Percentiles rank a stretch among this genome's conserved stretches.
Evolutionary conservation across 2,329 filamentous ascomycete species (phyloP).

Genomic region (Trichoderma sp.): DNA sequence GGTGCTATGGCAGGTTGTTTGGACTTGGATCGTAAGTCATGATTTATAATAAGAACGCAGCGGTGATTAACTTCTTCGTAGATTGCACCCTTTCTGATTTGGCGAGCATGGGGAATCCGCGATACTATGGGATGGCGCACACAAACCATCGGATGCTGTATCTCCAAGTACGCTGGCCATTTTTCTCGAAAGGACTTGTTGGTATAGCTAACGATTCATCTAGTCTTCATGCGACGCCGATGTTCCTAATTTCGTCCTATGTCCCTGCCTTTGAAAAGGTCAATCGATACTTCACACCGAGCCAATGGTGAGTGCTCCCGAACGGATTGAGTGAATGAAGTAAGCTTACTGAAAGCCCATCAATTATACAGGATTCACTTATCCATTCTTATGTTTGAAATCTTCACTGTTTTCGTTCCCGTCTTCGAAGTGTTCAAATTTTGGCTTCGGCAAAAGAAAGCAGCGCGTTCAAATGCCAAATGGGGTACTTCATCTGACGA

Average conservation of each 20-base stretch:
- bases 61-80: constrained; percentile 17
- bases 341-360: not conserved
- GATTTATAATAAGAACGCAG: not conserved
- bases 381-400: constrained; percentile 59
- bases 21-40: constrained; percentile 46
- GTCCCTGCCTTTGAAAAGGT: constrained; percentile 46
- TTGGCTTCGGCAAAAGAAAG: constrained; percentile 34
- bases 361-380: constrained; percentile 37
- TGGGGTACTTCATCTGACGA: constrained; percentile 20
- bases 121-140: constrained; percentile 57
- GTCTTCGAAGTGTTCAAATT: constrained; percentile 51
- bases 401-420: constrained; percentile 60
- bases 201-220: not conserved
- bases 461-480: constrained; percentile 20
- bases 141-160: constrained; percentile 46
- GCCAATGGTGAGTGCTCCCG: constrained; percentile 51
- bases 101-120: constrained; percentile 50
- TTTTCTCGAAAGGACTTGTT: fast-evolving
- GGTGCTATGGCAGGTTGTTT: constrained; percentile 53
- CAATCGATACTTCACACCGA: constrained; percentile 53
- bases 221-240: constrained; percentile 59
- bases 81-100: constrained; percentile 51
- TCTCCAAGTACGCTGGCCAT: constrained; percentile 30
- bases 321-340: constrained; percentile 40
- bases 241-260: constrained; percentile 59